These are phyloP conservation scores for Rhodomyrtus psidioides DNA, from an alignment of 441 rosid species.

Conservation along the genomic window DNA sequence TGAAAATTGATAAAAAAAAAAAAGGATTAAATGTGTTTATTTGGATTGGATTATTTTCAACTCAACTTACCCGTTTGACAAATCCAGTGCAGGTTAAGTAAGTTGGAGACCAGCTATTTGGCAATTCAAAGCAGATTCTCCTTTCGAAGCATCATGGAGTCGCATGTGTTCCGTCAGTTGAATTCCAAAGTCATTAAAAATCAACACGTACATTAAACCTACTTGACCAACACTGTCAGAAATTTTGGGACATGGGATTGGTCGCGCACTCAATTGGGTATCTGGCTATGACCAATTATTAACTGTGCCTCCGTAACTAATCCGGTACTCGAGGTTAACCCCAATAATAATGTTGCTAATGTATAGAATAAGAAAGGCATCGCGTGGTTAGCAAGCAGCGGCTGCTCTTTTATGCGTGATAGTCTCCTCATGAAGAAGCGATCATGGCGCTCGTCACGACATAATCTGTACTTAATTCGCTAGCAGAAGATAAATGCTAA, in stretches of 20 bases:
- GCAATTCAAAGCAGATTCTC: background rate
- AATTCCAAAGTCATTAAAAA: background rate
- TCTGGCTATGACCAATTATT: background rate
- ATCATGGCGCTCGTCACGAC: background rate
- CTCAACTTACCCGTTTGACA: too few species aligned
- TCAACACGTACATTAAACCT: background rate
- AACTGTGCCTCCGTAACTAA: background rate
- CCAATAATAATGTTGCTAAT: background rate
- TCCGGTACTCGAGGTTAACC: background rate
- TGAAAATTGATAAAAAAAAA: too few species aligned
- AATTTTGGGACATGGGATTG: background rate
- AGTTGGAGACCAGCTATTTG: background rate
- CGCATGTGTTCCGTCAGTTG: background rate
- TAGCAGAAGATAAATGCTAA: background rate
- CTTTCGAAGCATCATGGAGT: background rate
- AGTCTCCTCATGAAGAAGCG: background rate
- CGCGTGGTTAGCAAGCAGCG: background rate
- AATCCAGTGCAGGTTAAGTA: too few species aligned
- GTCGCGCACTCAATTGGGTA: background rate
- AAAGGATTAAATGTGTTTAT: too few species aligned
- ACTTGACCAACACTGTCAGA: background rate
- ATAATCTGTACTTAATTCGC: background rate
- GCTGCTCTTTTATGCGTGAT: background rate
- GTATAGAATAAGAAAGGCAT: background rate
- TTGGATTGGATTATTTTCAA: too few species aligned